phyloP scores from a whole-genome alignment of 345 rosid genomes.

The Carallia brachiata region DNA sequence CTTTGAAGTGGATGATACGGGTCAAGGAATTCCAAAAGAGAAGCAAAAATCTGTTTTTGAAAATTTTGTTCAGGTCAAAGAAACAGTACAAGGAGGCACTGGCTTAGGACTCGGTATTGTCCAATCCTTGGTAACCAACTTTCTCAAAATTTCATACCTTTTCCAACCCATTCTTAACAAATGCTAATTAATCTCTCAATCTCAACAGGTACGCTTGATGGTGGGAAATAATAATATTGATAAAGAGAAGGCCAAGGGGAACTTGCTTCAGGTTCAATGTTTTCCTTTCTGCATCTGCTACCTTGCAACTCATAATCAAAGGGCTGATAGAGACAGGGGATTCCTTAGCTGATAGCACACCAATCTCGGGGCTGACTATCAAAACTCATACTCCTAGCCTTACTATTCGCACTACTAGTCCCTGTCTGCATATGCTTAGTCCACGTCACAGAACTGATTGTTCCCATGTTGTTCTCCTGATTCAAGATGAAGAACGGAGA shows the following conservation, averaged over 20 bases:
- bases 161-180: not conserved
- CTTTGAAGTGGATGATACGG: conserved; percentile 82
- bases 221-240: conserved; percentile 73
- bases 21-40: conserved; percentile 76
- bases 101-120: conserved; percentile 92
- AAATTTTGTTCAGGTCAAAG: conserved; percentile 76
- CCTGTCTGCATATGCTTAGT: conserved; percentile 33
- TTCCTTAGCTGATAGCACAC: conserved; percentile 7
- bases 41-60: conserved; percentile 64
- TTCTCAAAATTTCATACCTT: not conserved
- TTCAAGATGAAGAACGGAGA: conserved; percentile 49
- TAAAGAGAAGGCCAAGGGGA: conserved; percentile 58
- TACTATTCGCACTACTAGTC: conserved; percentile 32
- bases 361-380: conserved; percentile 28
- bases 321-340: conserved; percentile 28
- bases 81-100: conserved; percentile 67
- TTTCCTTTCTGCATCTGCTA: conserved; percentile 29
- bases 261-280: conserved; percentile 78
- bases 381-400: conserved; percentile 29
- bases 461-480: conserved; percentile 67
- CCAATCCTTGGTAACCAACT: conserved; percentile 63
- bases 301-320: conserved; percentile 12
- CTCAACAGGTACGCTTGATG: conserved; percentile 65
- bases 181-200: not conserved
- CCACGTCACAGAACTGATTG: conserved; percentile 48